Percentiles rank a stretch among this genome's conserved stretches.
phyloP scores from a whole-genome alignment of 495 filamentous ascomycete species.

The Lasiosphaeria miniovina region DNA sequence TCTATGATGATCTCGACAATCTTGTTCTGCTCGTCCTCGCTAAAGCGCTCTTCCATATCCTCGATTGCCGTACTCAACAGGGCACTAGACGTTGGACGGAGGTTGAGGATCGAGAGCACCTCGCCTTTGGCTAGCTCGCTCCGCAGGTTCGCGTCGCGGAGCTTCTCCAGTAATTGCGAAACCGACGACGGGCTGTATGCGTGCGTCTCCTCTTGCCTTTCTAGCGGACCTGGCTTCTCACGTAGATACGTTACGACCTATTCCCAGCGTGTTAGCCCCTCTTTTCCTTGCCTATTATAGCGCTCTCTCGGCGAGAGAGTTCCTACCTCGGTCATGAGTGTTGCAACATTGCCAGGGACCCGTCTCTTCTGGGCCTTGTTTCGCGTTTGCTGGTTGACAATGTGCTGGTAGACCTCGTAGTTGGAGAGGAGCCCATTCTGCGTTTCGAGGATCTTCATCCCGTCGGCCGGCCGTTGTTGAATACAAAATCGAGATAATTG shows the following conservation, averaged over 20 bases:
- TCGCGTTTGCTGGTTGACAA: constrained; percentile 37
- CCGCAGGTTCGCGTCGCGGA: constrained; percentile 28
- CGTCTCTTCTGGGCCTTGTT: constrained; percentile 39
- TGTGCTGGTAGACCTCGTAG: constrained; percentile 47
- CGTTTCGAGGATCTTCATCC: constrained; percentile 49
- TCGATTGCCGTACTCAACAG: constrained; percentile 43
- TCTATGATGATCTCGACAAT: constrained; percentile 42
- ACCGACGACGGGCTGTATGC: constrained; percentile 33
- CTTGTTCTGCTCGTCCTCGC: constrained; percentile 38
- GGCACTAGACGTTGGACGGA: constrained; percentile 36
- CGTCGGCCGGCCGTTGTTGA: constrained; percentile 3
- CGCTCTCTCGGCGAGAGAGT: background rate
- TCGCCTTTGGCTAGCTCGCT: constrained; percentile 47
- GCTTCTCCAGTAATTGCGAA: constrained; percentile 33
- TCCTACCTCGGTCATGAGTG: constrained; percentile 28
- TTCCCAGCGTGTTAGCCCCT: background rate
- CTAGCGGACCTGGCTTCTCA: constrained; percentile 39
- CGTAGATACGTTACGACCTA: constrained; percentile 41
- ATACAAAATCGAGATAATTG: too few species aligned
- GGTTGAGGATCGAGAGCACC: constrained; percentile 43
- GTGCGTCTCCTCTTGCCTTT: constrained; percentile 39
- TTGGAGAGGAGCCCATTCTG: constrained; percentile 47
- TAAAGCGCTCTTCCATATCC: constrained; percentile 45
- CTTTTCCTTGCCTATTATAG: background rate
- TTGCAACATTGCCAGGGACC: constrained; percentile 40